Base-by-base conservation (phyloP, 1,284 basidiomycete species). In the Trichosporon ovoides region DNA sequence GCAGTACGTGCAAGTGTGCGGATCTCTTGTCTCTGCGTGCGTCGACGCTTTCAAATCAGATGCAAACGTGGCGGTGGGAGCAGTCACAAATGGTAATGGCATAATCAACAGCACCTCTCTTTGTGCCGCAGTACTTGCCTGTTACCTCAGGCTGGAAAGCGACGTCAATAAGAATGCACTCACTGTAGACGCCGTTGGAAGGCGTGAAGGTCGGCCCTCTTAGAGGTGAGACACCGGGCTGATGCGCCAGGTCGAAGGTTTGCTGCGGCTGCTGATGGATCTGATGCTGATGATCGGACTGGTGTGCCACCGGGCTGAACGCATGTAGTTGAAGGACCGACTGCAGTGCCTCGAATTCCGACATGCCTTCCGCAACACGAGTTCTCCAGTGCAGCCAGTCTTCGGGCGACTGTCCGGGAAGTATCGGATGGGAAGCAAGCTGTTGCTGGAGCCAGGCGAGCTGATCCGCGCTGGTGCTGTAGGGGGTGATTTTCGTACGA, bases 331-430 rank as follows among this genome's bases (percentile, higher is more conserved):
- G 52, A 31, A 31, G 28, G 12, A 55, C 49, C 1, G 52, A 34
- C 28, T 58, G 52, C 28, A 58, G 52, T 10, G 68, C 68, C 12
- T 53, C 65, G 9, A 51, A 35, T 38, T 68, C 68, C 13, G 55
- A 51, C 57, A 62, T 57, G 7, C 68, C 68, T 24, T 67, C 62
- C 9, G 58, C 59, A 2, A 68, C 62, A 38, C 56, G 59, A 10
- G 62, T 57, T 24, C 69, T 58, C 57, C 60, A 66, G 20, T 62
- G 49, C 13, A 69, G 40, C 69, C 69, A 71, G 31, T 66, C 62
- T 33, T 68, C 66, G 13, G 61, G 60, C 3, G 62, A 49, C 51
- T 65, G 60, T 11, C 58, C 59, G 11, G 38, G 28, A 2, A 57
- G 56, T 0, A 66, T 57, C 13, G 69, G 69, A 19, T 60, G 52